Conservation (phyloP, 495 filamentous ascomycete genomes). For the Penicillium pancosmium region DNA sequence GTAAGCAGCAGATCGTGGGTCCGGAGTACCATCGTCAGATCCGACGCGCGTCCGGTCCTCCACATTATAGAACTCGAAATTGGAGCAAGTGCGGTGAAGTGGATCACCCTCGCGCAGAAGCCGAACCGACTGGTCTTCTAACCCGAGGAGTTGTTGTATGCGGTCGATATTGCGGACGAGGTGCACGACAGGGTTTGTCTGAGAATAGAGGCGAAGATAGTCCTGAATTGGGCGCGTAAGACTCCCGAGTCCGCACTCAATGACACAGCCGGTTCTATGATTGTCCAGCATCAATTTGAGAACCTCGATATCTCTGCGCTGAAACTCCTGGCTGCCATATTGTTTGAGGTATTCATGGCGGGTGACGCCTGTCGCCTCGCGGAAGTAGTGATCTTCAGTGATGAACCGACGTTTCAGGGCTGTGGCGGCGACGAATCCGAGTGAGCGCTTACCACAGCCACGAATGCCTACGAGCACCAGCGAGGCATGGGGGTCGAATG, state of each 20-base stretch:
- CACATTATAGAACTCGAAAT: slow-evolving; percentile 80
- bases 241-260: slow-evolving; percentile 69
- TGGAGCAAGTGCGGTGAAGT: slow-evolving; percentile 66
- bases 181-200: slow-evolving; percentile 74
- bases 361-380: slow-evolving; percentile 66
- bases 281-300: slow-evolving; percentile 67
- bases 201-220: slow-evolving; percentile 57
- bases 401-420: slow-evolving; percentile 73
- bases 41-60: slow-evolving; percentile 45
- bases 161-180: slow-evolving; percentile 69
- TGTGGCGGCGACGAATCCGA: slow-evolving; percentile 79
- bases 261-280: slow-evolving; percentile 66
- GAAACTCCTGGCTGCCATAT: slow-evolving; percentile 67
- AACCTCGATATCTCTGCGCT: slow-evolving; percentile 65
- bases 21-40: slow-evolving; percentile 38
- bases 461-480: slow-evolving; percentile 77
- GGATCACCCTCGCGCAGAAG: slow-evolving; percentile 56
- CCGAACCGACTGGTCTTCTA: slow-evolving; percentile 56
- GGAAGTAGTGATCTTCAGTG: slow-evolving; percentile 76
- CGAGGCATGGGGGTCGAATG: slow-evolving; percentile 66
- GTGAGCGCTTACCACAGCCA: slow-evolving; percentile 75
- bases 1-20: slow-evolving; percentile 51
- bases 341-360: slow-evolving; percentile 63
- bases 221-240: slow-evolving; percentile 59
- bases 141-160: slow-evolving; percentile 64